Base-by-base conservation (phyloP, 768 basidiomycete species). In the Myochromella boudieri region DNA sequence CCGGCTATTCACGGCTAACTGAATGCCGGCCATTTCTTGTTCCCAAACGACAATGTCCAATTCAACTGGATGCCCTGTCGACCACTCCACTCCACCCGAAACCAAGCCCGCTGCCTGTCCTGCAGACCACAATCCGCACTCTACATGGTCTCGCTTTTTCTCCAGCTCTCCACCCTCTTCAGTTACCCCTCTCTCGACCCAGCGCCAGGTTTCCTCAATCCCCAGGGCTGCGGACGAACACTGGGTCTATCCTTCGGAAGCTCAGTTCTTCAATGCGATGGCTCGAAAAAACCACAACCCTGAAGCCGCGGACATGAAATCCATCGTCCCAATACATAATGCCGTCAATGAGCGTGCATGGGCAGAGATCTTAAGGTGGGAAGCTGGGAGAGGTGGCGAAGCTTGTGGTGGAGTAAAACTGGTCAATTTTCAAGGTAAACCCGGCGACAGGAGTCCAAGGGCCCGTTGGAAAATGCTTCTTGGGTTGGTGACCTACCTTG, bases 191-290 rank as follows among this genome's bases (percentile, higher is more conserved):
- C 74, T 95, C 40, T 87, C 91, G 2, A 74, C 68, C 11, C 79
- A 90, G 5, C 84, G 95, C 53, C 86, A 91, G 63, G 74, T 78
- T 22, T 97, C 94, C 5, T 89, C 91, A 21, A 98, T 98, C 62
- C 95, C 95, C 14, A 82, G 84, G 58, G 63, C 70, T 15, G 67
- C 74, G 32, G 81, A 82, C 39, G 77, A 75, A 33, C 86, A 92
- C 46, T 99, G 97, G 97, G 89, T 97, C 38, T 99, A 99, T 67
- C 97, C 97, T 18, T 97, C 95, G 15, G 92, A 97, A 63, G 82
- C 88, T n/a, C 95, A 97, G 68, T 99, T 99, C 76, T 98, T 89
- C 67, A 77, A 88, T n/a, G 95, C 97, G 15, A 94, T 99, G 86
- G 80, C 84, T 47, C 83, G 95, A 49, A 98, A 98, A 70, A 84